Conservation (phyloP, 176 grass and related monocot species). For the Cenchrus fungigraminus region DNA sequence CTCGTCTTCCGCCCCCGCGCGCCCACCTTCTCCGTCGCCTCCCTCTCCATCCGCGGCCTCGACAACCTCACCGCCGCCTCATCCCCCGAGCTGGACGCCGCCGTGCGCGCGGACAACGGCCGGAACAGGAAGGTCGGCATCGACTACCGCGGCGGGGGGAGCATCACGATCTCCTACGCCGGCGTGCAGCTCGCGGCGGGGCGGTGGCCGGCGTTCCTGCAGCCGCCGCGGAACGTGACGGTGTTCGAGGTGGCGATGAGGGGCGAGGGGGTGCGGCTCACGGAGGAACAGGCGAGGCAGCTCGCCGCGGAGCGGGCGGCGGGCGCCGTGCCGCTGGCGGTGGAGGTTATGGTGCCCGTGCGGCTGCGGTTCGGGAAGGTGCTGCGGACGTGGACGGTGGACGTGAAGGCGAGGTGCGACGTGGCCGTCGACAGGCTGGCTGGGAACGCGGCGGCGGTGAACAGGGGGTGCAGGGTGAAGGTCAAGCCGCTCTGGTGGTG, state of each 20-base stretch:
- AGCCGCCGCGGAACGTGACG: constrained; percentile 71
- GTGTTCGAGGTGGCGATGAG: constrained; percentile 38
- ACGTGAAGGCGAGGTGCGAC: constrained; percentile 69
- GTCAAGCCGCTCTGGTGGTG: constrained; percentile 58
- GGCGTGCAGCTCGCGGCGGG: constrained; percentile 50
- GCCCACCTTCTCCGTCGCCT: constrained; percentile 66
- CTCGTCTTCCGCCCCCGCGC: constrained; percentile 61
- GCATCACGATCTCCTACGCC: constrained; percentile 50
- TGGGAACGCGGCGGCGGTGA: constrained; percentile 7
- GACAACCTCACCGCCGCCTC: background rate
- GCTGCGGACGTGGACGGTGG: constrained; percentile 69
- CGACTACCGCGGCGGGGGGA: constrained; percentile 67
- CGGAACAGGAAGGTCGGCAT: constrained; percentile 60
- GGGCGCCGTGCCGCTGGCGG: constrained; percentile 53
- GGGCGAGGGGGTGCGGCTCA: constrained; percentile 11
- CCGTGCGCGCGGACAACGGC: constrained; percentile 65
- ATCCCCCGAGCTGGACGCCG: constrained; percentile 39
- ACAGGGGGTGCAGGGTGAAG: constrained; percentile 46
- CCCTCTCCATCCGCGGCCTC: constrained; percentile 60
- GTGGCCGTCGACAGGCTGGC: constrained; percentile 64
- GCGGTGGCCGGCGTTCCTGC: constrained; percentile 72
- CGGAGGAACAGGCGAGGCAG: too few relatives aligned
- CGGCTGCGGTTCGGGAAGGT: constrained; percentile 54
- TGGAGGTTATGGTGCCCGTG: constrained; percentile 52
- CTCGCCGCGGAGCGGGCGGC: constrained; percentile 29